Evolutionary conservation across 2,329 filamentous ascomycete genomes (phyloP), one percentile per base, ranked within the genome.

Genomic region (Cordyceps fumosorosea): DNA sequence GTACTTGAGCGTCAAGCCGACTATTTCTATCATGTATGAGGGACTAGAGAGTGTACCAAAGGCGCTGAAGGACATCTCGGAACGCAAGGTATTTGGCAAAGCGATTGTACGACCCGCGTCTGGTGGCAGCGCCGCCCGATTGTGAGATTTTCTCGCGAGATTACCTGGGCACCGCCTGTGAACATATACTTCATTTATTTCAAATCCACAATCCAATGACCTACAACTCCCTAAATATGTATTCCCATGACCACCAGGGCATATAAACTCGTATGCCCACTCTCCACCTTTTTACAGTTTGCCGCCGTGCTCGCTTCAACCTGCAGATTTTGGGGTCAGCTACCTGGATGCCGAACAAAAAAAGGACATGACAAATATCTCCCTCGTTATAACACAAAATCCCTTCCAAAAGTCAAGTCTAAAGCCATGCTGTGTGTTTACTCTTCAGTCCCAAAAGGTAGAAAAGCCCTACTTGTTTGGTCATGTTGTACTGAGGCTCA

Each of bases 21-120:
- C 82, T 2, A 73, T 85, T 0, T 84, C 79, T 66, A 73, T 75
- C 16, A 74, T 74, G 47, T 87, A 84, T 65, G 60, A 68, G 20
- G 83, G 82, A 0, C 70, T 87, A 14, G 75, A 78, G 51, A 77
- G 76, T 62, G 76, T 84, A 1, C 74, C 77, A 0, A 68, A 70
- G 18, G 84, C 83, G 5, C 71, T 87, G 66, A 72, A 77, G 47
- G 82, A 85, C 65, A 71, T 86, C 20, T 74, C 75, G 3, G 69
- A 72, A 8, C 75, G 80, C 44, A 82, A 77, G 66, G 75, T 83
- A 11, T 83, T 78, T 74, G 84, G 83, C 3, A 84, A 86, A 66
- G 81, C 83, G 6, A 76, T 86, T 0, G 71, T 86, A n/a, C 75
- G 72, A 81, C 20, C 68, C 69, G 20, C 68, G 68, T 8, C 20